A percentile compares a stretch with the other conserved stretches of the same genome.
These are phyloP conservation scores for Hypoxylon perforatum DNA, from an alignment of 495 filamentous ascomycete species.

Conservation along the genomic window DNA sequence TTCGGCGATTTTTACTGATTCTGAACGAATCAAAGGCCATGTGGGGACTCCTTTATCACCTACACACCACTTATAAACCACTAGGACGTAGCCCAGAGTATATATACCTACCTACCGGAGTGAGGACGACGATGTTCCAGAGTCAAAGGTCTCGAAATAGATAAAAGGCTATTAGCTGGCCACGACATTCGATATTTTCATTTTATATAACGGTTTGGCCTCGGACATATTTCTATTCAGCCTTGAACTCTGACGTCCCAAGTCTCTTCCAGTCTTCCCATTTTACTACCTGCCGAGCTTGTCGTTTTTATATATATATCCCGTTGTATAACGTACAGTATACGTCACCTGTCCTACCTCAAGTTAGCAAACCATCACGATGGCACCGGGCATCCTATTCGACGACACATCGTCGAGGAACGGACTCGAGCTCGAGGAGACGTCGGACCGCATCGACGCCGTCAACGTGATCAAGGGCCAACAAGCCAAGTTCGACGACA, in stretches of 20 bases:
- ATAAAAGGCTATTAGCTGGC: too few relatives aligned
- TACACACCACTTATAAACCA: constrained; percentile 17
- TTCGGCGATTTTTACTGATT: constrained; percentile 47
- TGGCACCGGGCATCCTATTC: constrained; percentile 42
- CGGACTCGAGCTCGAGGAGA: constrained; percentile 79
- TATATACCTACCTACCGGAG: constrained; percentile 11
- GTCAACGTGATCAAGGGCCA: constrained; percentile 79
- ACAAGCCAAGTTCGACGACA: constrained; percentile 63
- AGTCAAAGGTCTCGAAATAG: too few relatives aligned
- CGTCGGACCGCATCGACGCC: constrained; percentile 82
- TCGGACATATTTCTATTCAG: too few relatives aligned
- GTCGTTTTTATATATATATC: too few relatives aligned
- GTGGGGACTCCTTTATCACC: constrained; percentile 28
- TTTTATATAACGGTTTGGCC: too few relatives aligned
- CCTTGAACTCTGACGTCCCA: too few relatives aligned
- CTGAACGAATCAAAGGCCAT: constrained; percentile 4
- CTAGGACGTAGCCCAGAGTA: background rate
- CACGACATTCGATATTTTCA: too few relatives aligned
- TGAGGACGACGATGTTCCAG: constrained; percentile 6
- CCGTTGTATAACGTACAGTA: too few relatives aligned
- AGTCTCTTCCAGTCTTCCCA: too few relatives aligned
- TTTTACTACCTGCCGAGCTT: too few relatives aligned
- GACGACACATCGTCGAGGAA: constrained; percentile 58
- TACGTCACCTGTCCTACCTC: background rate
- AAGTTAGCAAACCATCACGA: constrained; percentile 22